These are phyloP conservation scores for Eragrostis tef DNA, from an alignment of 202 grass and related monocot genomes.

Conservation along the genomic window DNA sequence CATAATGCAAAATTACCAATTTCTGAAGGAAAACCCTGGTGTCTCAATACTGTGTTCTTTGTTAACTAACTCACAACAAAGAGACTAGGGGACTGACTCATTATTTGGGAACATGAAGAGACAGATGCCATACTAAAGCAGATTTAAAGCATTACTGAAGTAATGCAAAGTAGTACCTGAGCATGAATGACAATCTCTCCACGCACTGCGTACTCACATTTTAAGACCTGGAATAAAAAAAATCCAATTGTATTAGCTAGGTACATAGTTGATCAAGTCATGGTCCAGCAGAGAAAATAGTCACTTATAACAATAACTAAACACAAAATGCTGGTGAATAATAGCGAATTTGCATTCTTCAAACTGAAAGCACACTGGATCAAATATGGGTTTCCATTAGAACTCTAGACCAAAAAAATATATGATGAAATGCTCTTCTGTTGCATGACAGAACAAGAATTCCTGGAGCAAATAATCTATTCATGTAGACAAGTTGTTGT, in stretches of 20 bases:
- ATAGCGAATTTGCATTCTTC: not conserved
- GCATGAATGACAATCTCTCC: slow-evolving; percentile 89
- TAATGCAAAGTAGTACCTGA: slow-evolving; percentile 62
- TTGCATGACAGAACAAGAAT: slow-evolving; percentile 32
- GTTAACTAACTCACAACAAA: slow-evolving; percentile 8
- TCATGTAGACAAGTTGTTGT: not conserved
- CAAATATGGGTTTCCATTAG: slow-evolving; percentile 10
- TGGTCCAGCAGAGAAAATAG: not conserved
- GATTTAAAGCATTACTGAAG: slow-evolving; percentile 28
- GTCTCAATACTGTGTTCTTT: not conserved
- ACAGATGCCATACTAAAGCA: slow-evolving; percentile 17
- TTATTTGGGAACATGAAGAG: slow-evolving; percentile 3
- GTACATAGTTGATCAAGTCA: not conserved
- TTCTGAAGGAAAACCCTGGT: slow-evolving; percentile 5
- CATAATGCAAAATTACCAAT: not conserved
- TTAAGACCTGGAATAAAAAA: slow-evolving; percentile 65
- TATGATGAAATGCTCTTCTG: not conserved
- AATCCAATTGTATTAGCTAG: slow-evolving; percentile 26
- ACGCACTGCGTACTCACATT: slow-evolving; percentile 92
- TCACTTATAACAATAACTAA: not conserved
- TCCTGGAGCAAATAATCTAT: not conserved
- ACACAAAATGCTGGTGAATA: not conserved
- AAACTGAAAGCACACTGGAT: slow-evolving; percentile 11
- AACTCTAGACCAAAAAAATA: not conserved
- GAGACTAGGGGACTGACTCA: not conserved